Percentiles rank a stretch among this genome's conserved stretches.
Conservation (phyloP, 306 rosid species). For the Casuarina cunninghamiana region DNA sequence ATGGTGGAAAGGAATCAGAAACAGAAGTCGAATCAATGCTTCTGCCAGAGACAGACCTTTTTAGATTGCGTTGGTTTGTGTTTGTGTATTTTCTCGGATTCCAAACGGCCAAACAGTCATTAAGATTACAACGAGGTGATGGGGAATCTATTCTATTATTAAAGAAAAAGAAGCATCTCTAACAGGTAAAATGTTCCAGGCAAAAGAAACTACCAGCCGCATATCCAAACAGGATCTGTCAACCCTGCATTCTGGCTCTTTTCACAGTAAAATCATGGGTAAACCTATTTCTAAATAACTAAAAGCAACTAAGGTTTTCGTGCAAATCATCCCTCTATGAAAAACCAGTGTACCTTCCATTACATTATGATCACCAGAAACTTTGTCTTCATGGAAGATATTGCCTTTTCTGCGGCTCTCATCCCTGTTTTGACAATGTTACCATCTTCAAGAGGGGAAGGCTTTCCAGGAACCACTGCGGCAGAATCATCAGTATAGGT, state of each 20-base stretch:
- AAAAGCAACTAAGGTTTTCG: slow-evolving; percentile 14
- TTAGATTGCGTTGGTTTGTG: too few species aligned
- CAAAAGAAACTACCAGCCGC: neutral
- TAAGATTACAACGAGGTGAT: too few species aligned
- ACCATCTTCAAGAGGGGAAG: slow-evolving; percentile 45
- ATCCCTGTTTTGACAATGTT: slow-evolving; percentile 54
- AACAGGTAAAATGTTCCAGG: slow-evolving; percentile 7
- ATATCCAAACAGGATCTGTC: neutral
- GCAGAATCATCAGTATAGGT: slow-evolving; percentile 33
- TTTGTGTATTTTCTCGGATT: too few species aligned
- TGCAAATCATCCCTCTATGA: slow-evolving; percentile 13
- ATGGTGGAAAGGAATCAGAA: too few species aligned
- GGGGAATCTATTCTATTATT: slow-evolving; percentile 1
- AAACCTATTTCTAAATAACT: slow-evolving; percentile 8
- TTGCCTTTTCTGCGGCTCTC: slow-evolving; percentile 76
- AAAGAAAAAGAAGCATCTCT: neutral
- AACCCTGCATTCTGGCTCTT: neutral
- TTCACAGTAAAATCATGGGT: slow-evolving; percentile 8
- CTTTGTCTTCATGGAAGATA: slow-evolving; percentile 49
- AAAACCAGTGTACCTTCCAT: slow-evolving; percentile 53
- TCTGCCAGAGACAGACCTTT: too few species aligned
- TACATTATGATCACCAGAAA: slow-evolving; percentile 41
- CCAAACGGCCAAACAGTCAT: too few species aligned
- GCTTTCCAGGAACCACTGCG: slow-evolving; percentile 35
- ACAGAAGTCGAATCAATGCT: too few species aligned